Conservation (phyloP, 352 stramenopile genomes). For the Detonula confervacea region DNA sequence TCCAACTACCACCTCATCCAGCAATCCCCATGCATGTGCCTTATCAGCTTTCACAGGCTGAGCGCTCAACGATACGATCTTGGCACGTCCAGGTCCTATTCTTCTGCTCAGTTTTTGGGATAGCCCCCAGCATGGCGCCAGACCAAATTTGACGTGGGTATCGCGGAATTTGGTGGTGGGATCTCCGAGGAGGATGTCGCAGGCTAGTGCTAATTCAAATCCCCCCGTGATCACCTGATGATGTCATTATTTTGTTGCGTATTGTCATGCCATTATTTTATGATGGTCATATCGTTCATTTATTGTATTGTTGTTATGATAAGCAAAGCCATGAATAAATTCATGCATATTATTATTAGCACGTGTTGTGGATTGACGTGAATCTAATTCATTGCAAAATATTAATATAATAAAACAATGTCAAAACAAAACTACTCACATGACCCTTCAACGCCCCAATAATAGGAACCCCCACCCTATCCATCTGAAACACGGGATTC, state of each 20-base stretch:
- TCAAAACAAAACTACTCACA: conserved; percentile 23
- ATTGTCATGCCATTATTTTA: no score
- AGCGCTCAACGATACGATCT: conserved; percentile 51
- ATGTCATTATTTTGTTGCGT: neutral
- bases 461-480: conserved; percentile 42
- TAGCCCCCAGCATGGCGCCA: conserved; percentile 67
- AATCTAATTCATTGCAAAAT: no score
- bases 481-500: conserved; percentile 63
- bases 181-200: conserved; percentile 59
- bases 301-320: neutral
- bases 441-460: conserved; percentile 56
- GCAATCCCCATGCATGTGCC: conserved; percentile 55
- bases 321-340: no score
- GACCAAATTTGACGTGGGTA: conserved; percentile 66
- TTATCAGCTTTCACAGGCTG: conserved; percentile 28
- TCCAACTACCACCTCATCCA: conserved; percentile 48
- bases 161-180: conserved; percentile 53
- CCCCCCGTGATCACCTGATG: conserved; percentile 57
- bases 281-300: neutral
- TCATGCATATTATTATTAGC: no score
- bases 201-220: conserved; percentile 67
- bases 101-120: conserved; percentile 47
- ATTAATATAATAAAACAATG: no score
- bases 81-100: conserved; percentile 52
- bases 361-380: no score